Evolutionary conservation across 805 yeast genomes (phyloP), one percentile per base, ranked within the genome.

Genomic region (Nematodospora valgi): DNA sequence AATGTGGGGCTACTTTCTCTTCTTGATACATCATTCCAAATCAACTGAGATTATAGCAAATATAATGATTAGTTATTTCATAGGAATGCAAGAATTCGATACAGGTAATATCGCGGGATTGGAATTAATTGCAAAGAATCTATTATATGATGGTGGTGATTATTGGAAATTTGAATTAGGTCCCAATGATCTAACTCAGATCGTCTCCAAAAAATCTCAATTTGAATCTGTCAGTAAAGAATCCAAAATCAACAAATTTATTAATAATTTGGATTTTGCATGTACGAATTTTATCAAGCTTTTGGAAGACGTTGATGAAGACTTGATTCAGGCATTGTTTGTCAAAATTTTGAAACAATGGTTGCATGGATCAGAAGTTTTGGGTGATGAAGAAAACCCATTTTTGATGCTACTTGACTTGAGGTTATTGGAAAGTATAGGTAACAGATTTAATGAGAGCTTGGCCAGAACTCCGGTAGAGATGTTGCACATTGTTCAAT

Each of bases 351-450:
- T 91, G 41, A 69, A 70, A 38, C 63, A 80, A 45, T 86, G 95
- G 89, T 64, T 84, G 9, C 33, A 26, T 2, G 30, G 37, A 2
- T 24, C 48, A 32, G 15, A 35, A 41, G 36, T 38, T 8, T 22
- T 34, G 6, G 32, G 25, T 1, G 33, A 19, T 18, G 34, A 27
- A 8, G 62, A 63, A 4, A 68, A 72, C 40, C 82, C 86, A n/a
- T 70, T 76, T 34, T 45, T 70, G 6, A 64, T 74, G 35, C 59
- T 85, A 23, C 59, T 78, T 5, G 82, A 83, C 48, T 60, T 86
- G 39, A 74, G 81, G 40, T 50, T 86, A 8, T 56, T 89, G 33
- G 93, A 87, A 49, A 56, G 61, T 21, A 58, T 86, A 22, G 76
- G 80, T 16, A 70, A 71, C 4, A 64, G 67, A 11, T 79, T 82